phyloP scores from a whole-genome alignment of 306 rosid species.

The Pachyrhizus erosus region DNA sequence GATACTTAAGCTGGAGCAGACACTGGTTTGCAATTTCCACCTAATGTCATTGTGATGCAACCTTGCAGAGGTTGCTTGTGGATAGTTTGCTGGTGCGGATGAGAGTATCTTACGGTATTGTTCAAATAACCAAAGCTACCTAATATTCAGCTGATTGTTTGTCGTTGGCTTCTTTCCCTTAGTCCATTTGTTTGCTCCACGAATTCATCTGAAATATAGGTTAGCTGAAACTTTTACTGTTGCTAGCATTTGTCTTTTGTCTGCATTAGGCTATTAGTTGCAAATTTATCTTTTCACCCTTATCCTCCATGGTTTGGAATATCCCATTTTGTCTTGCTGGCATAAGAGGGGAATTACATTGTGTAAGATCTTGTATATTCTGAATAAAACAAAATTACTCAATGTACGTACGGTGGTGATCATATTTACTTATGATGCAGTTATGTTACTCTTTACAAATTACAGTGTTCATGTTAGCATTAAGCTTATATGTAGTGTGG shows the following conservation, averaged over 20 bases:
- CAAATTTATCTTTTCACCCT: neutral
- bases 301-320: constrained; percentile 26
- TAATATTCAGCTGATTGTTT: constrained; percentile 4
- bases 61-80: constrained; percentile 27
- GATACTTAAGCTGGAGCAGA: constrained; percentile 25
- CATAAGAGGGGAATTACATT: neutral
- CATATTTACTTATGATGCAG: constrained; percentile 20
- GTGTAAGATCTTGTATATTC: constrained; percentile 18
- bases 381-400: constrained; percentile 20
- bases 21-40: constrained; percentile 20
- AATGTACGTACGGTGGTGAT: neutral
- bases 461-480: constrained; percentile 19
- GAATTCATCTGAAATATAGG: constrained; percentile 11
- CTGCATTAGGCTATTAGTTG: constrained; percentile 1
- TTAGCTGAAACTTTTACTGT: constrained; percentile 17
- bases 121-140: neutral
- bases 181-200: constrained; percentile 13
- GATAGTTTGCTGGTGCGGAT: neutral
- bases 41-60: neutral
- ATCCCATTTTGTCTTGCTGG: neutral
- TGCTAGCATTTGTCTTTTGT: neutral
- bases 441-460: neutral
- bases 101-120: constrained; percentile 13
- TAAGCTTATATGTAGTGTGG: neutral
- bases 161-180: neutral